Base-by-base conservation (phyloP, 495 filamentous ascomycete genomes). In the Penicillium waksmanii region DNA sequence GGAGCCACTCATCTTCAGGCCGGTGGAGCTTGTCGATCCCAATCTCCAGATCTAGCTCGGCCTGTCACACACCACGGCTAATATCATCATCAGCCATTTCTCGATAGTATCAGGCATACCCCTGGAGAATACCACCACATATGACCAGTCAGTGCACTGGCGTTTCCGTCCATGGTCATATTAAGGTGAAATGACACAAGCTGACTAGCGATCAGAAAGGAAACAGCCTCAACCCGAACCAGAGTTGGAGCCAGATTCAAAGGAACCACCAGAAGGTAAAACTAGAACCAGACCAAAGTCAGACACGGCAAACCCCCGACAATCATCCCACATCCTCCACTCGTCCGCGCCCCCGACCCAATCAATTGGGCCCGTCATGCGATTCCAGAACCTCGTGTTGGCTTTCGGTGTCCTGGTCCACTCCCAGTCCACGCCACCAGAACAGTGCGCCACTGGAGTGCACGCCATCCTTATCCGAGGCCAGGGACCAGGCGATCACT, bases 401-500 rank as follows among this genome's bases (percentile, higher is more conserved):
- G 17, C 52, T 35, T 17, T 55, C 33, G 43, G 40, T 15, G 44
- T 3, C 46, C 18, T 48, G 43, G 47, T 57, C 43, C 21, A 61
- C 19, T 46, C 65, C 3, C 67, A 67, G 34, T 15, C 34, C 5
- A 60, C 64, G 9, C 48, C 56, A 27, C 31, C 58, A 1, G 46
- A 61, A 10, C 57, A 49, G 21, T 73, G 68, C 49, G 68, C 70
- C n/a, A 65, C 59, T 2, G 59, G 66, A 15, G 63, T 73, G 15
- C 68, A 70, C 57, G 62, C 68, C 12, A 69, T 70, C 54, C 60
- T 70, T 8, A 57, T 62, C 18, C 66, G 68, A 12, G 68, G 68
- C 4, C 61, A 73, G 31, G 68, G 68, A 5, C 56, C 53, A 7
- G 65, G 68, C 51, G 66, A 73, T 67, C 56, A 71, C 51, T 53